Evolutionary conservation across 2,329 filamentous ascomycete genomes (phyloP).

Genomic region (Calcarisporium arbuscula): DNA sequence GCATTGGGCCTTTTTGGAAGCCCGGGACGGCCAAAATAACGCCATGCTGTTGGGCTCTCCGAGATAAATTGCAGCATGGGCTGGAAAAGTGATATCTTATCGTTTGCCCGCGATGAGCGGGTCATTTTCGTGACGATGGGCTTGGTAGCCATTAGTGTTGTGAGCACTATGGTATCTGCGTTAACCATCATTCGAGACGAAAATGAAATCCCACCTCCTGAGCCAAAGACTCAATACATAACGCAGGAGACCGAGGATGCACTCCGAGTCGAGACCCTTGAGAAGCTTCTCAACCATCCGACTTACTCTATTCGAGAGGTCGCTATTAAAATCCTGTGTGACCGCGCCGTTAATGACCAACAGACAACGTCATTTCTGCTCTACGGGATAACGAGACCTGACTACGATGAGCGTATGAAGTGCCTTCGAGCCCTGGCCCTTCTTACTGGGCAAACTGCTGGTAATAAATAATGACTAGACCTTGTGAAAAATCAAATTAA

Average conservation of each 20-base stretch:
- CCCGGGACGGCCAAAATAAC: too few species aligned
- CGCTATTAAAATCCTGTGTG: constrained; percentile 52
- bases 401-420: constrained; percentile 52
- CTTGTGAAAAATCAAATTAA: constrained; percentile 42
- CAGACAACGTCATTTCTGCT: constrained; percentile 45
- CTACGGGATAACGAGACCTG: constrained; percentile 50
- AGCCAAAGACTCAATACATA: constrained; percentile 65
- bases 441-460: constrained; percentile 37
- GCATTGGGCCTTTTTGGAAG: too few species aligned
- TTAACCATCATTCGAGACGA: constrained; percentile 56
- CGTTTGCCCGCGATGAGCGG: constrained; percentile 42
- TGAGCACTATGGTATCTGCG: constrained; percentile 50
- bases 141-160: constrained; percentile 52
- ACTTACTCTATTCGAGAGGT: constrained; percentile 68
- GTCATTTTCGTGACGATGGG: constrained; percentile 47
- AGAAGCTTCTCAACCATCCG: constrained; percentile 62
- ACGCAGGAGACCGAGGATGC: constrained; percentile 71
- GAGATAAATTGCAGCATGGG: constrained; percentile 32
- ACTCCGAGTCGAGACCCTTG: constrained; percentile 58
- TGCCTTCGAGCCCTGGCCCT: constrained; percentile 51
- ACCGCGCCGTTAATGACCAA: constrained; percentile 53
- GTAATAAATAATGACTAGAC: constrained; percentile 32
- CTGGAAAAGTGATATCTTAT: constrained; percentile 21
- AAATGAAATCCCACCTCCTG: constrained; percentile 58
- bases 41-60: too few species aligned